A percentile compares a stretch with the other conserved stretches of the same genome.
Conservation (phyloP, 306 rosid genomes). For the Cucurbita ficifolia region DNA sequence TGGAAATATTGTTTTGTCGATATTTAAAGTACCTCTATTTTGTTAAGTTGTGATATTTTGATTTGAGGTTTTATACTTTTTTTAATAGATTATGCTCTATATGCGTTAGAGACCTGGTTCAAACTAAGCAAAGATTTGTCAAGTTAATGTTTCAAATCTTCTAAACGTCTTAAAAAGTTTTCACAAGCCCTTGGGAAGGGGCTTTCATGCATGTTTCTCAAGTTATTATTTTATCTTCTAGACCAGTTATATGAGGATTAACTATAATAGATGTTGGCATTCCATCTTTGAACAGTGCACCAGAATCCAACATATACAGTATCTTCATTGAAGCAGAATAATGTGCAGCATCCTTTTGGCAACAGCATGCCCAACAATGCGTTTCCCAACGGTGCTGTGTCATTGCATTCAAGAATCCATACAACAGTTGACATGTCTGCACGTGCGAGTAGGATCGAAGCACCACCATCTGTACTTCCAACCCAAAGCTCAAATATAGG, state of each 20-base stretch:
- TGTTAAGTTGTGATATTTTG: background rate
- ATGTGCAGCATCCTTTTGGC: constrained; percentile 47
- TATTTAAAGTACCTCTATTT: background rate
- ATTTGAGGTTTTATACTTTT: background rate
- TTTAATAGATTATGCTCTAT: background rate
- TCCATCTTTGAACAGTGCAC: constrained; percentile 32
- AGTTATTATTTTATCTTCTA: no score
- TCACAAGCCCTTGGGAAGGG: background rate
- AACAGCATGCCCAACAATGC: constrained; percentile 36
- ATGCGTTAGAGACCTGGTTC: background rate
- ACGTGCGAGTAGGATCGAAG: constrained; percentile 47
- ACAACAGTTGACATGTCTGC: constrained; percentile 39
- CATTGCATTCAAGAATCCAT: constrained; percentile 48
- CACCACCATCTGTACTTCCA: constrained; percentile 35
- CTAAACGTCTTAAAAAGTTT: background rate
- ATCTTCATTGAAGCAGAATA: constrained; percentile 47
- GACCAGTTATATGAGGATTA: no score
- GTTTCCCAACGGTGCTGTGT: constrained; percentile 48
- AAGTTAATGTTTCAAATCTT: background rate
- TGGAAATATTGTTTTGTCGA: background rate
- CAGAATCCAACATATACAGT: constrained; percentile 37
- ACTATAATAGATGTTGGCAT: background rate
- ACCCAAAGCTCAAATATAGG: constrained; percentile 52
- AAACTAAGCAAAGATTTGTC: background rate
- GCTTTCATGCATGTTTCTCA: no score